These are phyloP conservation scores for Clavariopsis aquatica DNA, from an alignment of 495 filamentous ascomycete species.

Conservation along the genomic window DNA sequence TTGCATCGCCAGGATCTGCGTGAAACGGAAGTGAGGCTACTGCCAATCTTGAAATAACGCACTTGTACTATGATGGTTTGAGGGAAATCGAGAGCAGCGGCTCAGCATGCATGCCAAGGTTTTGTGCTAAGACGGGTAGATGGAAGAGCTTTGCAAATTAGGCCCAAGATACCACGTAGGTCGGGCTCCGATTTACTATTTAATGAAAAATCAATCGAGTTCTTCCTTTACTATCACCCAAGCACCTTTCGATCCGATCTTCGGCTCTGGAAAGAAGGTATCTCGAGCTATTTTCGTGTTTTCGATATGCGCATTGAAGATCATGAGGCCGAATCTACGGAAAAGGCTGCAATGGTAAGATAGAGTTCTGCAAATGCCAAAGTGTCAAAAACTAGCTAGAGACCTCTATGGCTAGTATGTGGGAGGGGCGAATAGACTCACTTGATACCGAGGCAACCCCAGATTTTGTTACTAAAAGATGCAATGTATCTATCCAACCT, in stretches of 20 bases:
- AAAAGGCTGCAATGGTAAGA: neutral
- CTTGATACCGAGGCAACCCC: neutral
- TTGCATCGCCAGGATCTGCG: neutral
- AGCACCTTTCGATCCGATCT: slow-evolving; percentile 1
- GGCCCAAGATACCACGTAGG: no score
- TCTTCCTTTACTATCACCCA: neutral
- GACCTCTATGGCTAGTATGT: neutral
- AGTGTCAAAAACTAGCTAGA: neutral
- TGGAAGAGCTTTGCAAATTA: neutral
- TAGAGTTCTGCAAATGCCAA: neutral
- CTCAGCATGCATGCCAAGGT: neutral
- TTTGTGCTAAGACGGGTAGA: neutral
- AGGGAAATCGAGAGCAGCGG: neutral
- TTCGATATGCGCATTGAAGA: slow-evolving; percentile 10
- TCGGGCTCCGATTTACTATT: neutral
- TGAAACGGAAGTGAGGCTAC: no score
- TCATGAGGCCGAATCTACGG: neutral
- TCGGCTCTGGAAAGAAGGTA: slow-evolving; percentile 6
- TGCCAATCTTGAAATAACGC: no score
- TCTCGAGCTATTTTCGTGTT: slow-evolving; percentile 11
- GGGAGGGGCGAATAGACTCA: no score
- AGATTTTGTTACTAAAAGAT: neutral
- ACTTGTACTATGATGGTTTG: neutral
- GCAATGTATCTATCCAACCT: neutral
- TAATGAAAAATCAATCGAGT: neutral